These are phyloP conservation scores for Trametes polyzona DNA, from an alignment of 1,284 basidiomycete species.

Conservation along the genomic window DNA sequence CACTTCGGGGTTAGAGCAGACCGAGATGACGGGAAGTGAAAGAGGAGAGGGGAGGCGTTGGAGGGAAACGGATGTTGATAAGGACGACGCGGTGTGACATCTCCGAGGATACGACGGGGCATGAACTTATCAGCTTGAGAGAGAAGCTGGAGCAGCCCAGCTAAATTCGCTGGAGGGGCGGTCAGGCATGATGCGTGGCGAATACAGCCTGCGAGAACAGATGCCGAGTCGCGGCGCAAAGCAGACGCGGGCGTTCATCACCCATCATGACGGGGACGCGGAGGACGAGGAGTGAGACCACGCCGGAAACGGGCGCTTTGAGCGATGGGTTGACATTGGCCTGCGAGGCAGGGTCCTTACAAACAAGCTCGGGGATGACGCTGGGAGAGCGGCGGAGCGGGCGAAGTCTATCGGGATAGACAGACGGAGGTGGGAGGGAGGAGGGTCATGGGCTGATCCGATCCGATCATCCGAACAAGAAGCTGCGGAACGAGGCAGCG, in stretches of 20 bases:
- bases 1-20: conserved; percentile 9
- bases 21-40: conserved; percentile 3
- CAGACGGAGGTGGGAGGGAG: not conserved
- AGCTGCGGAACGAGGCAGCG: conserved; percentile 17
- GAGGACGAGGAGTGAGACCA: not conserved
- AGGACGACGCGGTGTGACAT: conserved; percentile 2
- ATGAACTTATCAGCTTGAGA: conserved; percentile 1
- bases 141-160: not conserved
- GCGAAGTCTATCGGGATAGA: not conserved
- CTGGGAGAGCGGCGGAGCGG: not conserved
- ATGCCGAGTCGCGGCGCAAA: conserved; percentile 3
- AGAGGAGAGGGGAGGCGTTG: not conserved
- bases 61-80: conserved; percentile 7
- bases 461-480: conserved; percentile 18
- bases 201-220: conserved; percentile 11
- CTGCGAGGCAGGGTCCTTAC: not conserved
- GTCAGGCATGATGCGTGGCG: not conserved
- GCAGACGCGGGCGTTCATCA: conserved; percentile 3
- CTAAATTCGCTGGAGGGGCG: not conserved
- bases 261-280: not conserved
- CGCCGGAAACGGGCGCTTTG: not conserved
- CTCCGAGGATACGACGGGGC: conserved; percentile 9
- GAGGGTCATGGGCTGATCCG: conserved; percentile 25
- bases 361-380: not conserved
- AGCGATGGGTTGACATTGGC: not conserved